These are phyloP conservation scores for Coniferiporia sulphurascens DNA, from an alignment of 1,284 basidiomycete genomes.

Conservation along the genomic window DNA sequence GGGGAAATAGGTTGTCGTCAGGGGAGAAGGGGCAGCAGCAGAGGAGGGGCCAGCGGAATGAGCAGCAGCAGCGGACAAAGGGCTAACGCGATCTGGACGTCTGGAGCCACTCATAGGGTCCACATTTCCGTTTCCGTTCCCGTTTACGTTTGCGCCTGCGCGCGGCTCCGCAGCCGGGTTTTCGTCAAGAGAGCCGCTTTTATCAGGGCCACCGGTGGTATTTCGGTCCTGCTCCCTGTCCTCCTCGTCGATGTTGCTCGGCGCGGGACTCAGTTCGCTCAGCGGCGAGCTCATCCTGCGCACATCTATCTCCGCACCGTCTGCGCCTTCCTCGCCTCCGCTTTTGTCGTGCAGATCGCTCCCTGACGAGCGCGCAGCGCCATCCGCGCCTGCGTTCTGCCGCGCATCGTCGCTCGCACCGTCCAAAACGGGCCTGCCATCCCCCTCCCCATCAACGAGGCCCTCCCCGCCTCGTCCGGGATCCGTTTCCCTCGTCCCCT, in stretches of 20 bases:
- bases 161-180: neutral
- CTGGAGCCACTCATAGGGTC: too few relatives aligned
- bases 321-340: neutral
- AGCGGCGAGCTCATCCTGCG: conserved; percentile 12
- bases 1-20: neutral
- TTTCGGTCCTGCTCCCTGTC: conserved; percentile 1
- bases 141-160: too few relatives aligned
- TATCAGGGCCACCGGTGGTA: neutral
- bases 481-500: neutral
- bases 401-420: neutral
- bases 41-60: too few relatives aligned
- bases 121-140: too few relatives aligned
- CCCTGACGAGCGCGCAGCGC: neutral
- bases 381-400: neutral
- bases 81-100: too few relatives aligned
- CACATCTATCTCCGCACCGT: neutral
- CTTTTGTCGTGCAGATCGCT: neutral
- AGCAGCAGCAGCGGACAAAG: too few relatives aligned
- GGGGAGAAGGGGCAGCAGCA: too few relatives aligned
- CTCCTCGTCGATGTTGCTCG: conserved; percentile 8
- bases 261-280: conserved; percentile 17
- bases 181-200: neutral
- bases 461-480: neutral
- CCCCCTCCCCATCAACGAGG: neutral
- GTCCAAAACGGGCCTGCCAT: neutral